Percentiles rank a stretch among this genome's conserved stretches.
Evolutionary conservation across 257 asterid genomes (phyloP).

Genomic region (Cinchona pubescens): DNA sequence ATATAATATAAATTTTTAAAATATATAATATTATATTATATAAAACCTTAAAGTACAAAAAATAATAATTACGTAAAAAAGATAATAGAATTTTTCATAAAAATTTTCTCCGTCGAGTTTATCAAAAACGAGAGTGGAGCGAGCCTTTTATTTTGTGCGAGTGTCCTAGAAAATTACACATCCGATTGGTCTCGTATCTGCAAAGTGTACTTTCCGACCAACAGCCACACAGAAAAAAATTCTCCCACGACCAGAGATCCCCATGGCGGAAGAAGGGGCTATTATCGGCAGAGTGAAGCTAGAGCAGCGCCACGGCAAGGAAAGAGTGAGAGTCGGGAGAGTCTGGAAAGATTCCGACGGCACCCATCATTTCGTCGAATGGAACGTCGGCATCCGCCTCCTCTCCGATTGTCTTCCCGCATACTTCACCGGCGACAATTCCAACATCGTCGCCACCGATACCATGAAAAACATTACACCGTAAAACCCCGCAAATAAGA

Average conservation of each 20-base stretch:
- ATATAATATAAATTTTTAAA: too few species aligned
- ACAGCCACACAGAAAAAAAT: too few species aligned
- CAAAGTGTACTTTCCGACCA: too few species aligned
- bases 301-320: constrained; percentile 90
- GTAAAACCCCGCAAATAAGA: constrained; percentile 38
- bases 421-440: constrained; percentile 62
- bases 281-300: constrained; percentile 42
- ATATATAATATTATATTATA: too few species aligned
- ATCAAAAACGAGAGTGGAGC: too few species aligned
- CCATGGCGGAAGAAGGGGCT: constrained; percentile 15
- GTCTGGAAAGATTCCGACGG: constrained; percentile 72
- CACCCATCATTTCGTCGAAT: constrained; percentile 64
- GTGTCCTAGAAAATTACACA: too few species aligned
- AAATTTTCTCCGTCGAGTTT: too few species aligned
- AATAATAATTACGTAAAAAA: too few species aligned
- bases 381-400: constrained; percentile 83
- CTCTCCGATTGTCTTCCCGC: constrained; percentile 84
- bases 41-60: too few species aligned
- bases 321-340: constrained; percentile 78
- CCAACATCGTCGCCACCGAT: constrained; percentile 88
- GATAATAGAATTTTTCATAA: too few species aligned
- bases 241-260: background rate
- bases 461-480: constrained; percentile 93
- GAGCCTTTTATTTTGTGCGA: too few species aligned
- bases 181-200: too few species aligned